These are phyloP conservation scores for Boletus edulis DNA, from an alignment of 768 basidiomycete genomes.

Conservation along the genomic window DNA sequence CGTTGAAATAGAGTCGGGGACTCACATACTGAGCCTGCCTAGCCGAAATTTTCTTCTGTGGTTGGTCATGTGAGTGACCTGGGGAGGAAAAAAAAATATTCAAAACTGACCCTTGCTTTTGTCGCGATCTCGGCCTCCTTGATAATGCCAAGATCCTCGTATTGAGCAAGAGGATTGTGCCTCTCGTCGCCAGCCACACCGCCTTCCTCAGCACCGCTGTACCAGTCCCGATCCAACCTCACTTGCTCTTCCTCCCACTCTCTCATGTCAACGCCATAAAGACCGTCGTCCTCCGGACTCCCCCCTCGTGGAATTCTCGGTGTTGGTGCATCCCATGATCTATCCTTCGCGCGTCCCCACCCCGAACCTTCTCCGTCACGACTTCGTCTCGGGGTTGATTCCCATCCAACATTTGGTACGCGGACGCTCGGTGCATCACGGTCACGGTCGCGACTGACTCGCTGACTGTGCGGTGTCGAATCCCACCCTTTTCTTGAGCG, in stretches of 20 bases:
- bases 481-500: conserved; percentile 47
- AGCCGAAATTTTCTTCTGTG: conserved; percentile 85
- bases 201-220: conserved; percentile 86
- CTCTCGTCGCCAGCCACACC: conserved; percentile 86
- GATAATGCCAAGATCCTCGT: conserved; percentile 73
- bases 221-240: conserved; percentile 93
- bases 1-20: conserved; percentile 3
- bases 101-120: conserved; percentile 62
- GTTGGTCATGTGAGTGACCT: conserved; percentile 5
- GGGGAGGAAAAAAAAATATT: not conserved
- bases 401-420: conserved; percentile 92
- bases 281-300: conserved; percentile 68
- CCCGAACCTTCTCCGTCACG: conserved; percentile 55
- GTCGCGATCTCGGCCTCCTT: conserved; percentile 75
- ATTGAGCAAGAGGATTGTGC: conserved; percentile 89
- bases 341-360: conserved; percentile 56
- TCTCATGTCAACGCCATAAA: conserved; percentile 65
- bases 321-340: conserved; percentile 83
- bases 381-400: conserved; percentile 76
- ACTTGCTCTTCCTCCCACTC: conserved; percentile 99
- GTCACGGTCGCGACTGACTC: conserved; percentile 35
- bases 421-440: conserved; percentile 80
- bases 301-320: conserved; percentile 64
- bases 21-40: conserved; percentile 94
- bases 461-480: conserved; percentile 60